Percentiles rank a stretch among this genome's conserved stretches.
Conservation (phyloP, 257 asterid species). For the Capsicum pubescens region DNA sequence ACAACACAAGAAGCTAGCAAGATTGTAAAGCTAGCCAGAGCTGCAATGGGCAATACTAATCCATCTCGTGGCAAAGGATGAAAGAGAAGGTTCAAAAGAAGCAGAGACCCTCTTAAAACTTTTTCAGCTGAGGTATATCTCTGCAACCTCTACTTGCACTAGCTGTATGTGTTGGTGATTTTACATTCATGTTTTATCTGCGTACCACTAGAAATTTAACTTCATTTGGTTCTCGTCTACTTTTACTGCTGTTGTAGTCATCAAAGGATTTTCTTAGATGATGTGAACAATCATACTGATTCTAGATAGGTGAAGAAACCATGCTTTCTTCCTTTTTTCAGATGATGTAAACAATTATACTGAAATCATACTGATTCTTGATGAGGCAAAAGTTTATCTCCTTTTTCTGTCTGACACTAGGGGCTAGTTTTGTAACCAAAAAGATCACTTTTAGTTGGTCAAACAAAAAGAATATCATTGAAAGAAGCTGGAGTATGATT, state of each 20-base stretch:
- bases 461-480: too few species aligned
- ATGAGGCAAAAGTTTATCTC: too few species aligned
- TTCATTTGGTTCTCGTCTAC: neutral
- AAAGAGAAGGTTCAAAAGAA: conserved; percentile 65
- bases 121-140: conserved; percentile 80
- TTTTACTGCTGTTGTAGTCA: neutral
- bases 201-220: neutral
- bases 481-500: too few species aligned
- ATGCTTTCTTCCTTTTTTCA: neutral
- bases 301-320: neutral
- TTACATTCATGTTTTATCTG: neutral
- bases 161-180: neutral
- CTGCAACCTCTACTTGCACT: neutral
- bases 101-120: conserved; percentile 80
- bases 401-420: too few species aligned
- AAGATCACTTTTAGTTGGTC: too few species aligned
- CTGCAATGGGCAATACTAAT: conserved; percentile 79
- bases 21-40: conserved; percentile 89
- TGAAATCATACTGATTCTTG: too few species aligned
- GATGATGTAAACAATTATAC: too few species aligned
- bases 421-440: too few species aligned
- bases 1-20: conserved; percentile 96
- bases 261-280: neutral
- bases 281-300: neutral
- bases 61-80: conserved; percentile 58